Percentiles rank a stretch among this genome's conserved stretches.
phyloP scores from a whole-genome alignment of 78 protist genomes.

The Guillardia theta region DNA sequence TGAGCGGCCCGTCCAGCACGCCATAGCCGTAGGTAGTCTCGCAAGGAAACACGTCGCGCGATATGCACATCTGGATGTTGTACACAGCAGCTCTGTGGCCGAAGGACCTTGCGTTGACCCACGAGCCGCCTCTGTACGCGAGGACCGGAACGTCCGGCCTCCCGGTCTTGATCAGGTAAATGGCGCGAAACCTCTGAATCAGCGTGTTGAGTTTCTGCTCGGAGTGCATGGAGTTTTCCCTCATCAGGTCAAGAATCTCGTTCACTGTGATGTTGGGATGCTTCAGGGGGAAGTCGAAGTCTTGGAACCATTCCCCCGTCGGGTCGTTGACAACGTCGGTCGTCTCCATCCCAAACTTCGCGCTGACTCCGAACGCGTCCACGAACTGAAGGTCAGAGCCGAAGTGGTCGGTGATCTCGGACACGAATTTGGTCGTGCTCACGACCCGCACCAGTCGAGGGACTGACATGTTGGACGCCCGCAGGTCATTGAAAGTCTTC shows the following conservation, averaged over 20 bases:
- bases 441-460: background rate
- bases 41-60: background rate
- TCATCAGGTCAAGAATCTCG: background rate
- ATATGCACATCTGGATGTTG: background rate
- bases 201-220: background rate
- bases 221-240: background rate
- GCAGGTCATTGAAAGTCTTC: background rate
- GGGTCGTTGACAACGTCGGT: no score
- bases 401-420: background rate
- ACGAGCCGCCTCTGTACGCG: no score
- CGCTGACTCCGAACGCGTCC: background rate
- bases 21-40: background rate
- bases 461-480: background rate
- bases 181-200: background rate
- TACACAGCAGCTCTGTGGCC: background rate
- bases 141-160: no score
- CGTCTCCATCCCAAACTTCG: slow-evolving; percentile 5
- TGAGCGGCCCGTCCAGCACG: background rate
- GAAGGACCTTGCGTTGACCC: background rate
- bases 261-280: background rate
- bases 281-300: no score
- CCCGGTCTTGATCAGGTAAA: background rate
- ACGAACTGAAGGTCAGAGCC: background rate
- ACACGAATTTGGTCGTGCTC: background rate
- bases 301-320: background rate